These are phyloP conservation scores for Skeletonema menzelii DNA, from an alignment of 108 stramenopile genomes.

Conservation along the genomic window DNA sequence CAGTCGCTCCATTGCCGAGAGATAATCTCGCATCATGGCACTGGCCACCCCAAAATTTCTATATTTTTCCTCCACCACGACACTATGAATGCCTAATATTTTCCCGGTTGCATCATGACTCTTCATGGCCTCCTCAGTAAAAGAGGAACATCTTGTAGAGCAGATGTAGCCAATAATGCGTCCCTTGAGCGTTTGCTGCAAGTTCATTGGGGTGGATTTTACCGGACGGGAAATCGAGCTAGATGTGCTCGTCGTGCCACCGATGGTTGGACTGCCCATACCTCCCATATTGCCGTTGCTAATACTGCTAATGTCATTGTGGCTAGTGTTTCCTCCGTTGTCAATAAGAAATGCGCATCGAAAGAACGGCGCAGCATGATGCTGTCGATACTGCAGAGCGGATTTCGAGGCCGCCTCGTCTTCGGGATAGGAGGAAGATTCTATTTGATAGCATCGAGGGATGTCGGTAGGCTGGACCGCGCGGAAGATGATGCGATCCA, in stretches of 20 bases:
- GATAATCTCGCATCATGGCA: slow-evolving; percentile 67
- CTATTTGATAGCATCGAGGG: slow-evolving; percentile 58
- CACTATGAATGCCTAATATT: slow-evolving; percentile 85
- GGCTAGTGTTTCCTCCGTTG: slow-evolving; percentile 1
- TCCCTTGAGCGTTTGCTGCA: slow-evolving; percentile 22
- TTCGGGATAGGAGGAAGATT: slow-evolving; percentile 67
- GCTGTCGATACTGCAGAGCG: slow-evolving; percentile 82
- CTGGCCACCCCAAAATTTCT: slow-evolving; percentile 61
- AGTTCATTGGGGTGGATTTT: slow-evolving; percentile 7
- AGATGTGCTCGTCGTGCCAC: slow-evolving; percentile 18
- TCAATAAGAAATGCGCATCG: slow-evolving; percentile 70
- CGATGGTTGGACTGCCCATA: neutral
- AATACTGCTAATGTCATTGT: neutral
- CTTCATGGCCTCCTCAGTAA: slow-evolving; percentile 65
- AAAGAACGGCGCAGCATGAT: slow-evolving; percentile 83
- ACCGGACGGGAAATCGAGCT: slow-evolving; percentile 21
- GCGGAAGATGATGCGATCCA: slow-evolving; percentile 50
- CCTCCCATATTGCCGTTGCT: neutral
- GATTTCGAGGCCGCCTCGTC: slow-evolving; percentile 87
- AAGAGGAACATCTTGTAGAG: slow-evolving; percentile 71
- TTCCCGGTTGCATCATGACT: slow-evolving; percentile 69
- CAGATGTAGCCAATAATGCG: slow-evolving; percentile 81
- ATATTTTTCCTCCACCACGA: slow-evolving; percentile 66
- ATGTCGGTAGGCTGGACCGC: slow-evolving; percentile 76
- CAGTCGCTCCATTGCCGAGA: slow-evolving; percentile 41